Conservation (phyloP, 495 filamentous ascomycete genomes). For the Aspergillus wentii region DNA sequence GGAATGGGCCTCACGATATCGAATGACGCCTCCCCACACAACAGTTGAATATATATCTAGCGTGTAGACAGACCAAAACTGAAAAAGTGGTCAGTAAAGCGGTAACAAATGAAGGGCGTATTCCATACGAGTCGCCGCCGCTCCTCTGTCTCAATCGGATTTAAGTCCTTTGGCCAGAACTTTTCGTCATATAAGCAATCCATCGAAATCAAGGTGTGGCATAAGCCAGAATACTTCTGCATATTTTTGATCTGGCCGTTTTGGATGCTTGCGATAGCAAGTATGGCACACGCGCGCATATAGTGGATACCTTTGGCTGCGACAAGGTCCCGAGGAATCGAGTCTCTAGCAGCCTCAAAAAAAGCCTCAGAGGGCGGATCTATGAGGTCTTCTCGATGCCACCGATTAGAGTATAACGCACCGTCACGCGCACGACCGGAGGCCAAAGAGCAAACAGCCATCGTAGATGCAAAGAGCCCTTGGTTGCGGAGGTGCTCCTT, state of each 20-base stretch:
- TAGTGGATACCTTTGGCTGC: slow-evolving; percentile 34
- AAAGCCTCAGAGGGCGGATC: slow-evolving; percentile 38
- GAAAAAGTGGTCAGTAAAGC: neutral
- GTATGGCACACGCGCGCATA: slow-evolving; percentile 40
- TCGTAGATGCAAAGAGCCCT: slow-evolving; percentile 41
- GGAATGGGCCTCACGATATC: slow-evolving; percentile 38
- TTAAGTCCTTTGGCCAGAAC: slow-evolving; percentile 41
- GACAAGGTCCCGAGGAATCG: slow-evolving; percentile 32
- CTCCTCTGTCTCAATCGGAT: slow-evolving; percentile 40
- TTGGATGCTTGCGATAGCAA: slow-evolving; percentile 45
- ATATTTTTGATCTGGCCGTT: slow-evolving; percentile 39
- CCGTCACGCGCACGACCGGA: slow-evolving; percentile 44
- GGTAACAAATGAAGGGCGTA: neutral
- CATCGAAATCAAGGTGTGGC: slow-evolving; percentile 39
- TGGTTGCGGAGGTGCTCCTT: slow-evolving; percentile 36
- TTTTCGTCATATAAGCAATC: slow-evolving; percentile 44
- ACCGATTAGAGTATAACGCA: slow-evolving; percentile 27
- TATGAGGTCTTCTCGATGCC: slow-evolving; percentile 21
- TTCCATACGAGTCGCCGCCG: slow-evolving; percentile 39
- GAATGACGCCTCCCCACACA: slow-evolving; percentile 42
- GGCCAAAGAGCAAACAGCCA: slow-evolving; percentile 45
- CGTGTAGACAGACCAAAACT: slow-evolving; percentile 53
- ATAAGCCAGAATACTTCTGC: slow-evolving; percentile 44
- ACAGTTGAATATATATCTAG: slow-evolving; percentile 45
- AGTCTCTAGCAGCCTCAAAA: slow-evolving; percentile 38